Base-by-base conservation (phyloP, 345 rosid genomes). In the Syzygium aqueum region DNA sequence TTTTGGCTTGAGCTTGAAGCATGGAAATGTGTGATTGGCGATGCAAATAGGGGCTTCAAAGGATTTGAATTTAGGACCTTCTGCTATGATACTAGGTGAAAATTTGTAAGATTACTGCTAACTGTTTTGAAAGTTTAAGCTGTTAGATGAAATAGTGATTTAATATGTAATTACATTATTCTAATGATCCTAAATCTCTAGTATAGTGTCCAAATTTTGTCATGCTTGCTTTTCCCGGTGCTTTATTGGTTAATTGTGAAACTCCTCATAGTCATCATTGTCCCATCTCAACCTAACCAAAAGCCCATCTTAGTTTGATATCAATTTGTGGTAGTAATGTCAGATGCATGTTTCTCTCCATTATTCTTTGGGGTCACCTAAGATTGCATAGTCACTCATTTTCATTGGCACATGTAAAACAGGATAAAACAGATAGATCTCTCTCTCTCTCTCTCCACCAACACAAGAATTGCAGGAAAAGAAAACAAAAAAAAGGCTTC, bases 391-490 rank as follows among this genome's bases (percentile, higher is more conserved):
- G 85, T 52, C 84, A 49, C 87, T 63, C 23, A 15, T 46, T 86
- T 67, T 83, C 65, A 87, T 56, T 61, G 84, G 91, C 85, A 67
- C 88, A 88, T 67, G 46, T 77, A 46, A 85, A 65, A 65, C 77
- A 33, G 33, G 78, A 67, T 8, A 30, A 8, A 65, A n/a, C 28
- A 57, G 65, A 61, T 33, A 61, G 3, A 12, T 14, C 17, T 14
- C 16, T 52, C 53, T 52, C 53, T 51, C 52, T 51, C 53, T 51
- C 53, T 51, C 53, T 51, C 46, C 22, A 67, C 46, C 78, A 67
- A 33, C 78, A 30, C 12, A 10, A 67, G 78, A 67, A 67, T 67
- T 67, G 25, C 25, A 37, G 43, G 10, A 30, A 37, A 30, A 67
- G 40, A 30, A 67, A 67, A 19, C 1, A 2, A 4, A 4, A 17